Conservation (phyloP, 2,329 filamentous ascomycete genomes). For the Plectosphaerella sp. region DNA sequence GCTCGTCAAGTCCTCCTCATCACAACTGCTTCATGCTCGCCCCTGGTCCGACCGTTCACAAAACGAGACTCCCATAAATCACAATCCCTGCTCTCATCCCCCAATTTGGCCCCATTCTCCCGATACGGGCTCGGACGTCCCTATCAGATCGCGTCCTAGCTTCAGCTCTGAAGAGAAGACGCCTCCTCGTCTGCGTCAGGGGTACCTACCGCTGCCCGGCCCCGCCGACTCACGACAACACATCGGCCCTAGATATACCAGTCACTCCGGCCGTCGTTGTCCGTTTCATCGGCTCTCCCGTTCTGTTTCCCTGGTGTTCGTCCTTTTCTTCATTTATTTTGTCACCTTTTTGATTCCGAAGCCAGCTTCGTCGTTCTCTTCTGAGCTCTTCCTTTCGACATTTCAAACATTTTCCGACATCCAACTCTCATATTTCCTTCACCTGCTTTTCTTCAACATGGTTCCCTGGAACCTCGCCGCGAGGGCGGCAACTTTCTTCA, state of each 20-base stretch:
- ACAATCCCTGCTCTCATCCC: too few relatives aligned
- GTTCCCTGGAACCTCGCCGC: slow-evolving; percentile 11
- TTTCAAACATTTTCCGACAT: not conserved
- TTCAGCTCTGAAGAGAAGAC: not conserved
- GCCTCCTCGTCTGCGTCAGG: not conserved
- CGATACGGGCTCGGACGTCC: not conserved
- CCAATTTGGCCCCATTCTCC: not conserved
- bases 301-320: not conserved
- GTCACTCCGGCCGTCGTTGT: not conserved
- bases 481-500: slow-evolving; percentile 10
- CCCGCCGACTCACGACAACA: not conserved
- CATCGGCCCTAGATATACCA: not conserved
- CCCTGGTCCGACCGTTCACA: not conserved
- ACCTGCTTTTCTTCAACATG: slow-evolving; percentile 4
- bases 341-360: not conserved
- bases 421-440: not conserved
- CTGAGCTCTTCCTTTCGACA: too few relatives aligned
- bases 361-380: not conserved
- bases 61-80: too few relatives aligned
- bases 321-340: not conserved
- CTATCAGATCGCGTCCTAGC: not conserved
- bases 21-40: not conserved
- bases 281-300: not conserved
- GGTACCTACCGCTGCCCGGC: not conserved
- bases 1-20: not conserved